phyloP scores from a whole-genome alignment of 2,329 filamentous ascomycete species.

The Cadophora sp. region DNA sequence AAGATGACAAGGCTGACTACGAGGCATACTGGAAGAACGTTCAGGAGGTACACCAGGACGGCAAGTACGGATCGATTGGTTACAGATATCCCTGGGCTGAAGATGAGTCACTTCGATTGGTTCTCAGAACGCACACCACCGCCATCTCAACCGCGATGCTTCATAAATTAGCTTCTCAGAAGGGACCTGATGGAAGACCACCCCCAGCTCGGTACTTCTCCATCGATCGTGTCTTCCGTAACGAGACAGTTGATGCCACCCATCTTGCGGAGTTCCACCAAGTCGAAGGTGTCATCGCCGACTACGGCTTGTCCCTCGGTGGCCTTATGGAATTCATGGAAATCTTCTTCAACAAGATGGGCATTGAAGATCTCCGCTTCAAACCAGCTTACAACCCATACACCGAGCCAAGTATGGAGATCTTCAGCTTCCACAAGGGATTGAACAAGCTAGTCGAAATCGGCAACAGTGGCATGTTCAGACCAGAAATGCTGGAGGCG shows the following conservation, averaged over 20 bases:
- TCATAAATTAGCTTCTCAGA: constrained; percentile 84
- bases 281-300: constrained; percentile 97
- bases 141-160: constrained; percentile 90
- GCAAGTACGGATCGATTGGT: constrained; percentile 93
- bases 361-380: constrained; percentile 85
- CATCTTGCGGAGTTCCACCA: constrained; percentile 99
- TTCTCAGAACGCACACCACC: constrained; percentile 95
- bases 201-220: constrained; percentile 92
- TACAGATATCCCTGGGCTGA: constrained; percentile 95
- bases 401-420: constrained; percentile 97
- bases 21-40: constrained; percentile 89
- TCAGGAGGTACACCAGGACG: constrained; percentile 83
- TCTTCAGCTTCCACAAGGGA: constrained; percentile 93
- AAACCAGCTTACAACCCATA: constrained; percentile 97
- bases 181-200: constrained; percentile 71
- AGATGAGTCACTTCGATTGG: constrained; percentile 84
- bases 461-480: constrained; percentile 98
- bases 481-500: constrained; percentile 93
- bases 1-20: constrained; percentile 71
- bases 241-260: constrained; percentile 96
- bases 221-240: constrained; percentile 97
- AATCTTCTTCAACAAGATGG: constrained; percentile 96
- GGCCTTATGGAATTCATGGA: constrained; percentile 95
- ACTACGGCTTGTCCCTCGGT: constrained; percentile 91
- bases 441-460: constrained; percentile 94